Percentiles rank a stretch among this genome's conserved stretches.
Evolutionary conservation across 2,329 filamentous ascomycete species (phyloP).

Genomic region (Talaromyces sp.): DNA sequence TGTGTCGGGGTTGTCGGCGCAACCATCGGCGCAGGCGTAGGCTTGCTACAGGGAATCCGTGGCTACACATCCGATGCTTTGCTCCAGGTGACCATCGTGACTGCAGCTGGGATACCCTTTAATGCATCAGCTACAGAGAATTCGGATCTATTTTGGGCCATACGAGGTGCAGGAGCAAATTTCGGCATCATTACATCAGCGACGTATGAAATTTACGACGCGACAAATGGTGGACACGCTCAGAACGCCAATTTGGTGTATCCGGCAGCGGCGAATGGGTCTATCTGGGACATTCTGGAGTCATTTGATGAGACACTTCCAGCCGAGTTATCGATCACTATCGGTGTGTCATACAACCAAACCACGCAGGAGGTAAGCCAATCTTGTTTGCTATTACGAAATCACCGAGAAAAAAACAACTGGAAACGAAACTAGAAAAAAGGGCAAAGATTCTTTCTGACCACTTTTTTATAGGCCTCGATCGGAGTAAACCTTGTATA

Average conservation of each 20-base stretch:
- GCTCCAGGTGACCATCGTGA: constrained; percentile 20
- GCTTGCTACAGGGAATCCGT: constrained; percentile 11
- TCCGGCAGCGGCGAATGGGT: constrained; percentile 10
- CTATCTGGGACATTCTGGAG: constrained; percentile 5
- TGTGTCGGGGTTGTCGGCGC: constrained; percentile 11
- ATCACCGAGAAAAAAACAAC: background rate
- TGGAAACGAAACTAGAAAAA: background rate
- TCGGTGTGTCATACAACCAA: constrained; percentile 6
- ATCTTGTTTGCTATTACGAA: background rate
- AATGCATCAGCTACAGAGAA: constrained; percentile 25
- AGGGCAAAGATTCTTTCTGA: background rate
- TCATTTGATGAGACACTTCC: constrained; percentile 8
- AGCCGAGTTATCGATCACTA: constrained; percentile 1
- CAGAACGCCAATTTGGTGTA: constrained; percentile 16
- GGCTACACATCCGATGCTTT: constrained; percentile 9
- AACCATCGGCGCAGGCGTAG: constrained; percentile 12
- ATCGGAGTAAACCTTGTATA: constrained; percentile 9
- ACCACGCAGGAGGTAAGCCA: background rate
- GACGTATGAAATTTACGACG: constrained; percentile 28
- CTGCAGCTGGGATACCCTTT: constrained; percentile 34
- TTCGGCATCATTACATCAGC: constrained; percentile 34
- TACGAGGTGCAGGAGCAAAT: constrained; percentile 33
- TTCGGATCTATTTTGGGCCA: constrained; percentile 31
- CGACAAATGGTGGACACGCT: constrained; percentile 16
- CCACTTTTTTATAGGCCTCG: background rate